phyloP scores from a whole-genome alignment of 768 basidiomycete species.

The Suillus plorans region DNA sequence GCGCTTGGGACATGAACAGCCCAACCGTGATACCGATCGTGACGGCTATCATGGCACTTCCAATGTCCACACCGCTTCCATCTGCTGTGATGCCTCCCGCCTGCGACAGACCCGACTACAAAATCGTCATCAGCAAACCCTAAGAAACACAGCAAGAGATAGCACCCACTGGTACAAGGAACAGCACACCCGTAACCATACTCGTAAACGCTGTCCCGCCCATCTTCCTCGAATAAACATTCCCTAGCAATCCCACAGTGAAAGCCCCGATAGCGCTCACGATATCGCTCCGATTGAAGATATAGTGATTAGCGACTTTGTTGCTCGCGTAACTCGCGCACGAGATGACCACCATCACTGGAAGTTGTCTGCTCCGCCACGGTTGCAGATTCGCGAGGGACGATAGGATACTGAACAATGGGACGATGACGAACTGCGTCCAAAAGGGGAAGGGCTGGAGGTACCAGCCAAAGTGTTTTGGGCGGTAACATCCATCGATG shows the following conservation, averaged over 20 bases:
- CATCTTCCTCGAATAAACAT: conserved; percentile 78
- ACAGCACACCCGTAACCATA: conserved; percentile 88
- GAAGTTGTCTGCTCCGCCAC: conserved; percentile 64
- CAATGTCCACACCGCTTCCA: conserved; percentile 80
- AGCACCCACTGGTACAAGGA: conserved; percentile 76
- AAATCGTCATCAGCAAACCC: conserved; percentile 6
- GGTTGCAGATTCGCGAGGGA: conserved; percentile 82
- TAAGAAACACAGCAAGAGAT: neutral
- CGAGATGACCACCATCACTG: conserved; percentile 84
- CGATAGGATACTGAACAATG: conserved; percentile 66
- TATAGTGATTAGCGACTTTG: conserved; percentile 80
- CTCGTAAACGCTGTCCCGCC: conserved; percentile 86
- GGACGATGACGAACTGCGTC: conserved; percentile 76
- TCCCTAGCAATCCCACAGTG: conserved; percentile 75
- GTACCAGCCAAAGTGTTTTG: conserved; percentile 66
- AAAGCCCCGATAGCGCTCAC: conserved; percentile 87
- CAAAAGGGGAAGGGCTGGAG: conserved; percentile 81
- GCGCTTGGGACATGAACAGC: conserved; percentile 82
- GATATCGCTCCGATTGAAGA: conserved; percentile 81
- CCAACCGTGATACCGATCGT: conserved; percentile 90
- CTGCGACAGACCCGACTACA: conserved; percentile 79
- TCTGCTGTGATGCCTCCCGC: conserved; percentile 83
- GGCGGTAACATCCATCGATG: conserved; percentile 70
- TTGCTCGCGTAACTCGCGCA: conserved; percentile 79
- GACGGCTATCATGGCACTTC: conserved; percentile 86